phyloP scores from a whole-genome alignment of 2,329 filamentous ascomycete genomes.

The Paramyrothecium sp. region DNA sequence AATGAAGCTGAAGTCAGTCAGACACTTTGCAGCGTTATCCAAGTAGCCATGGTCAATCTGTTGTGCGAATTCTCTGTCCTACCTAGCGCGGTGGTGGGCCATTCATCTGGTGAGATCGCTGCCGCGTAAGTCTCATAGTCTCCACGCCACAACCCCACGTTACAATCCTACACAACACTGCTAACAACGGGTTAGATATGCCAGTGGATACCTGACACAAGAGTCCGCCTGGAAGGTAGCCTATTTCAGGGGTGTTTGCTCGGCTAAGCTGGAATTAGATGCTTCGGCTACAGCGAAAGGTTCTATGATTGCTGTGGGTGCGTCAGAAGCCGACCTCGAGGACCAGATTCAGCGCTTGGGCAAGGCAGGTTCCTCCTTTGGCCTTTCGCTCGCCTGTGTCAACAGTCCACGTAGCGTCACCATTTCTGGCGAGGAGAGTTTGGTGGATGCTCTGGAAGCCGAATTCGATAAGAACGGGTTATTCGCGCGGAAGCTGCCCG shows the following conservation, averaged over 20 bases:
- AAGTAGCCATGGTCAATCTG: not conserved
- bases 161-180: not conserved
- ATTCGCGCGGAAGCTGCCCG: slow-evolving; percentile 12
- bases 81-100: not conserved
- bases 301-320: slow-evolving; percentile 30
- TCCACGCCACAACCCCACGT: not conserved
- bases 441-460: slow-evolving; percentile 16
- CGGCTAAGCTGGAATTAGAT: slow-evolving; percentile 10
- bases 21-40: not conserved
- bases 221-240: not conserved
- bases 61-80: not conserved
- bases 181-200: not conserved
- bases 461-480: slow-evolving; percentile 8
- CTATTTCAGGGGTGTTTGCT: not conserved
- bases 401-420: slow-evolving; percentile 30
- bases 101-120: not conserved
- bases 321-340: slow-evolving; percentile 9
- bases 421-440: slow-evolving; percentile 21
- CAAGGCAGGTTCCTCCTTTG: not conserved
- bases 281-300: slow-evolving; percentile 2
- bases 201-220: not conserved
- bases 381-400: slow-evolving; percentile 25
- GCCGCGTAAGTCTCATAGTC: slow-evolving; percentile 13
- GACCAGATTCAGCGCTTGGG: slow-evolving; percentile 3
- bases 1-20: not conserved